phyloP scores from a whole-genome alignment of 148 eudicot species.

The Spergularia bocconei region DNA sequence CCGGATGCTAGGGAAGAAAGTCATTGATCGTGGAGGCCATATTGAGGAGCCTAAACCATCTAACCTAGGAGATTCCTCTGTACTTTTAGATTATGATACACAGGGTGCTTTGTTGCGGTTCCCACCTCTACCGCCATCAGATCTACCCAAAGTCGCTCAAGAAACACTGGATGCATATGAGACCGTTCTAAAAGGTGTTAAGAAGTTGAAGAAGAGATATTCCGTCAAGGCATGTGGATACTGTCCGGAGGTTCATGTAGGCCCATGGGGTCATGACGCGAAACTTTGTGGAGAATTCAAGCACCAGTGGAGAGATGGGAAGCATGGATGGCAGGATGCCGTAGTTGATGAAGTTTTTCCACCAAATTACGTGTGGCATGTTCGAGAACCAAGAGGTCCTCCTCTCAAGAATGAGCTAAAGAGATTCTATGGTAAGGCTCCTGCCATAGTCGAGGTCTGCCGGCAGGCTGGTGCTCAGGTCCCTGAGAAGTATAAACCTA shows the following conservation, averaged over 20 bases:
- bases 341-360: constrained; percentile 75
- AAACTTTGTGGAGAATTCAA: constrained; percentile 97
- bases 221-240: constrained; percentile 95
- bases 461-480: constrained; percentile 79
- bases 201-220: constrained; percentile 69
- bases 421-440: constrained; percentile 91
- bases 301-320: constrained; percentile 99
- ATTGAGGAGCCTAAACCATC: constrained; percentile 43
- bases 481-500: constrained; percentile 62
- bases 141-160: constrained; percentile 54
- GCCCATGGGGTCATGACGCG: constrained; percentile 98
- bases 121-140: constrained; percentile 46
- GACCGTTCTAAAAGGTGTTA: constrained; percentile 64
- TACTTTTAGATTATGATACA: constrained; percentile 65
- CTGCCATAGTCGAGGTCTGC: constrained; percentile 87
- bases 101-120: constrained; percentile 57
- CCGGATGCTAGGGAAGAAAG: constrained; percentile 71
- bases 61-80: constrained; percentile 30
- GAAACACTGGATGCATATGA: constrained; percentile 67
- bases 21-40: constrained; percentile 68
- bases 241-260: constrained; percentile 95
- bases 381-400: constrained; percentile 68
- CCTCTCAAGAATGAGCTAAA: constrained; percentile 58
- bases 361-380: constrained; percentile 95
- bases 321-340: constrained; percentile 99